Base-by-base conservation (phyloP, 306 rosid species). In the Cicer arietinum region DNA sequence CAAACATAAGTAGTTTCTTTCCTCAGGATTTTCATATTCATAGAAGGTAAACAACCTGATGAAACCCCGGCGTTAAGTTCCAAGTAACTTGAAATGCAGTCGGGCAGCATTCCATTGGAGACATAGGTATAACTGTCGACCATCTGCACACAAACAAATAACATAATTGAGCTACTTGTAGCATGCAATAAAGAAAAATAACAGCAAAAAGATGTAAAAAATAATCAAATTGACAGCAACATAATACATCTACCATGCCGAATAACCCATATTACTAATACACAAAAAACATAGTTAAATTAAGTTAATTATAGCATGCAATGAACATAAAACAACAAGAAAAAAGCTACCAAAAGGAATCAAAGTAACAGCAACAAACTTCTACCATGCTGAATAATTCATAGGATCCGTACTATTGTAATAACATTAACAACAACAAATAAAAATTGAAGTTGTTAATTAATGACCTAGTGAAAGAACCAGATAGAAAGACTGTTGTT, bases 31-130 rank as follows among this genome's bases (percentile, higher is more conserved):
- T 48, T 58, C 44, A 40, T 48, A 73, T 48, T 58, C 71, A 71
- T 7, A 56, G 22, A 39, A 20, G 74, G 64, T 80, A 61, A 76
- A 48, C 70, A 80, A 90, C 96, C 92, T 88, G 86, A 52, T 90
- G 88, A 60, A 66, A 58, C 53, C 92, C 96, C 0, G 91, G 88
- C 2, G 76, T 51, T 53, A 90, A 66, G 77, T 69, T 78, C 79
- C 86, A 88, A 81, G 84, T 54, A 73, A 80, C 92, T 73, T 90
- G 90, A 86, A 90, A 88, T 7, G 76, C 85, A 72, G 74, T 78
- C 0, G 90, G 87, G 37, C 60, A 64, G 57, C 92, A 88, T 79
- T 90, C 92, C 69, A 80, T 16, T 6, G 73, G 91, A 66, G 85
- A 69, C 92, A 90, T 88, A 4, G 82, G 88, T 68, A 88, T 76